Evolutionary conservation across 768 basidiomycete species (phyloP).

Genomic region (Amanita subjunquillea): DNA sequence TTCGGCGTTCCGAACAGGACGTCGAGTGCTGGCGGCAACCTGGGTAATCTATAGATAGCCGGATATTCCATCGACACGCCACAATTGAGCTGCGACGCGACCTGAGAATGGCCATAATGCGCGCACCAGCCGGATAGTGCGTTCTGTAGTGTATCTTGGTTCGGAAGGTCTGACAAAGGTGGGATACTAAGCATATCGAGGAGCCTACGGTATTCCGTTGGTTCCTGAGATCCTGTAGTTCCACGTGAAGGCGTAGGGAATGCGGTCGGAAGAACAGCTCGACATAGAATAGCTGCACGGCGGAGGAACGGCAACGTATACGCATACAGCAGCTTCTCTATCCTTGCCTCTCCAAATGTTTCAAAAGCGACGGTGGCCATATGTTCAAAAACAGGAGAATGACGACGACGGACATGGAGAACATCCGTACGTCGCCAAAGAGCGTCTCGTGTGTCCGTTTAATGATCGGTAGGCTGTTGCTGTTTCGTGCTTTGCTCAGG

Average conservation of each 20-base stretch:
- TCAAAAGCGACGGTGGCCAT: conserved; percentile 73
- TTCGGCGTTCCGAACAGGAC: conserved; percentile 61
- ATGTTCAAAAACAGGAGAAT: conserved; percentile 81
- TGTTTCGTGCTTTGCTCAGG: conserved; percentile 60
- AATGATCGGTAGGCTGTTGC: conserved; percentile 31
- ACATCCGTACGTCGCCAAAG: conserved; percentile 81
- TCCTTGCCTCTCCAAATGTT: conserved; percentile 71
- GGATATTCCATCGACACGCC: conserved; percentile 79
- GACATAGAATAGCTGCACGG: conserved; percentile 75
- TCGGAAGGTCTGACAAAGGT: conserved; percentile 64
- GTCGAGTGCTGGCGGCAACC: conserved; percentile 76
- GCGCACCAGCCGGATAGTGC: conserved; percentile 87
- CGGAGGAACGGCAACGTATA: conserved; percentile 92
- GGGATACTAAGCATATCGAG: conserved; percentile 71
- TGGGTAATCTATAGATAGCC: conserved; percentile 69
- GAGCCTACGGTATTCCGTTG: conserved; percentile 72
- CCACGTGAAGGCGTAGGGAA: conserved; percentile 40
- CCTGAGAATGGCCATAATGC: conserved; percentile 77
- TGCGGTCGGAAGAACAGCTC: conserved; percentile 56
- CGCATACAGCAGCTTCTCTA: conserved; percentile 78
- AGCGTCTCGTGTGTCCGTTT: conserved; percentile 53
- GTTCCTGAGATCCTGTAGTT: conserved; percentile 19
- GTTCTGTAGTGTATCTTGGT: conserved; percentile 81
- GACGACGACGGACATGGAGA: conserved; percentile 88
- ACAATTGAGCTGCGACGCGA: conserved; percentile 69